Conservation (phyloP, 2,329 filamentous ascomycete species). For the Neofusicoccum parvum region DNA sequence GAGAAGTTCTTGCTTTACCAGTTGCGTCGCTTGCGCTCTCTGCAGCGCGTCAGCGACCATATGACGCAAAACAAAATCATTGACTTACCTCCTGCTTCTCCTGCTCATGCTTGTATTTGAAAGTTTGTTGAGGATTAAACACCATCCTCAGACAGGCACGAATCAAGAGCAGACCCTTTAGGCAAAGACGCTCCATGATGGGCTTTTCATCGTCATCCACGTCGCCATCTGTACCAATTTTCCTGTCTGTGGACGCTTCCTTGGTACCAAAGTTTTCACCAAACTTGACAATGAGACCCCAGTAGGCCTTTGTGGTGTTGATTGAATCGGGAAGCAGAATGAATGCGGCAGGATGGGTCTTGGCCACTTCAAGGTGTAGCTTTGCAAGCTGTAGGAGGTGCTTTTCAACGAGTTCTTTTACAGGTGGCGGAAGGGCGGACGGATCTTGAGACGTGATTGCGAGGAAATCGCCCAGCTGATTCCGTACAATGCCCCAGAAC, state of each 20-base stretch:
- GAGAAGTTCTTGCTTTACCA: constrained; percentile 74
- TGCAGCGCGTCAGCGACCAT: background rate
- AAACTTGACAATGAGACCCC: constrained; percentile 76
- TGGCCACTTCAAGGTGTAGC: constrained; percentile 84
- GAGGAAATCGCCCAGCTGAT: constrained; percentile 77
- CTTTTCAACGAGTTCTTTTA: constrained; percentile 71
- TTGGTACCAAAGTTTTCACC: constrained; percentile 70
- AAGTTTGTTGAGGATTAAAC: constrained; percentile 76
- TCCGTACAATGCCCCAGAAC: constrained; percentile 79
- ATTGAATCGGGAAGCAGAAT: constrained; percentile 78
- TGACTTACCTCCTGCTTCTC: constrained; percentile 65
- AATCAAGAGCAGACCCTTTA: constrained; percentile 81
- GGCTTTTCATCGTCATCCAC: constrained; percentile 53
- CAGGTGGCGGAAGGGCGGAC: constrained; percentile 50
- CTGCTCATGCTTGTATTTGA: constrained; percentile 77
- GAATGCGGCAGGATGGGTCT: constrained; percentile 78
- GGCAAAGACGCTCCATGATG: constrained; percentile 74
- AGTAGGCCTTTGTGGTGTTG: constrained; percentile 78
- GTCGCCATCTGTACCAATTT: constrained; percentile 47
- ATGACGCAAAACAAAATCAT: background rate
- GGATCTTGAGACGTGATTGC: constrained; percentile 61
- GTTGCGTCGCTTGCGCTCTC: constrained; percentile 67
- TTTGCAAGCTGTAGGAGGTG: constrained; percentile 90
- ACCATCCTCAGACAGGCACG: constrained; percentile 83
- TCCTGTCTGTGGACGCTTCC: constrained; percentile 29